Evolutionary conservation across 2,329 filamentous ascomycete genomes (phyloP), one percentile per base, ranked within the genome.

Genomic region (Keithomyces neogunnii): DNA sequence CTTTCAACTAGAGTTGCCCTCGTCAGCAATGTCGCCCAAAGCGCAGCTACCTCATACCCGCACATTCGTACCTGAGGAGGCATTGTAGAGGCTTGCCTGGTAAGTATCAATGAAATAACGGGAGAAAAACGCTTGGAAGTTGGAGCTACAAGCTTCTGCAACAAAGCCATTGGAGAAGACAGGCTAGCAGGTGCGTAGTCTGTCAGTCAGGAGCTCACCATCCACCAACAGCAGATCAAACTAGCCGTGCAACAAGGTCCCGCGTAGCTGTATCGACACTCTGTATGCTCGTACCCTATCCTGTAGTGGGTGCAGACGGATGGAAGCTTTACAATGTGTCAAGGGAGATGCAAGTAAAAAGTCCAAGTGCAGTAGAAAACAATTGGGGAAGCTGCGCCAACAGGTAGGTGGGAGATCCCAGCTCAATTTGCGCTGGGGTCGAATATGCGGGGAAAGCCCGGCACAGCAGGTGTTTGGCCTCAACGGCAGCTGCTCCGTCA

Each of bases 1-100:
- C 88, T 63, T 84, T 88, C 62, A 92, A 81, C 85, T 90, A 48
- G 5, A 26, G 19, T 19, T 19, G 19, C 19, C 19, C 19, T 19
- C 19, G 19, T 19, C 28, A 5, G 3, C n/a, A 49, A 11, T 31
- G 31, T 30, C 6, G 33, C 39, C 26, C 3, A 29, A 31, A 30
- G 51, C n/a, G 19, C 5, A 33, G n/a, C 7, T 29, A 32, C 49
- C 28, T 31, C 8, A n/a, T 31, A 33, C 28, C 29, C 29, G 36
- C 36, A 31, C 10, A 46, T 29, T 35, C 39, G 6, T 52, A 70
- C 75, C 69, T 73, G 71, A 56, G 73, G 74, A 47, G 64, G 69
- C 70, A 77, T 73, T 49, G 67, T 76, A 31, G 75, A 77, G 47
- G 73, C 70, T 64, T 66, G 62, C 62, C 73, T 60, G 56, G 60